These are phyloP conservation scores for Globisporangium nunn DNA, from an alignment of 352 stramenopile species.

Conservation along the genomic window DNA sequence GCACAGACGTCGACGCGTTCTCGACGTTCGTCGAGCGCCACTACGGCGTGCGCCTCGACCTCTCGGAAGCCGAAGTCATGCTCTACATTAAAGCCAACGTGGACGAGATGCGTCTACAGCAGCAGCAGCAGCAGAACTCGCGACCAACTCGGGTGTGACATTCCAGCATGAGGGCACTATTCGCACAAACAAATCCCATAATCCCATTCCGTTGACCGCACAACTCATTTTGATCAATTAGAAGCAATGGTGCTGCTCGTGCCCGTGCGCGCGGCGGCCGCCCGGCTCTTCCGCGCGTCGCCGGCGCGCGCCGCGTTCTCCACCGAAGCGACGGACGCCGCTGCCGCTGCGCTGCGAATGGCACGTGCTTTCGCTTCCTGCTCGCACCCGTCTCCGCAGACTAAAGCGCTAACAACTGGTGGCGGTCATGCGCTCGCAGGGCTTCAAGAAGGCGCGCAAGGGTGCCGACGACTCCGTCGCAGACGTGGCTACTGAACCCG, in stretches of 20 bases:
- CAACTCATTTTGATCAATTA: too few relatives aligned
- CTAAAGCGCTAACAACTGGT: neutral
- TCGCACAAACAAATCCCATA: neutral
- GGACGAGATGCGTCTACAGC: constrained; percentile 38
- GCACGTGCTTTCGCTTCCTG: constrained; percentile 14
- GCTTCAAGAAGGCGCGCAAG: constrained; percentile 51
- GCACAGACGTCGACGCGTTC: constrained; percentile 56
- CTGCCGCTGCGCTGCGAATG: constrained; percentile 63
- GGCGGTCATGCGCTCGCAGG: constrained; percentile 12
- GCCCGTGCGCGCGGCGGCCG: constrained; percentile 25
- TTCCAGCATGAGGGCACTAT: neutral
- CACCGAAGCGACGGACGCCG: constrained; percentile 62
- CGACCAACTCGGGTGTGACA: too few relatives aligned
- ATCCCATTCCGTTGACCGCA: neutral
- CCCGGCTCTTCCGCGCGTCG: constrained; percentile 24
- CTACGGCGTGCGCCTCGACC: constrained; percentile 61
- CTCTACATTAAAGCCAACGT: constrained; percentile 68
- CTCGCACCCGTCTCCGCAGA: neutral
- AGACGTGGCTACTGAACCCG: constrained; percentile 13
- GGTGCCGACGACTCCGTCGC: constrained; percentile 13
- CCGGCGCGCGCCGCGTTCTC: constrained; percentile 26
- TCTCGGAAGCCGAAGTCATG: constrained; percentile 51
- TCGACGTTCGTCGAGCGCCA: constrained; percentile 50
- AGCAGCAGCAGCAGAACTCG: too few relatives aligned
- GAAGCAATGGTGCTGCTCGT: constrained; percentile 33